Evolutionary conservation across 345 rosid genomes (phyloP).

Genomic region (Lenwebbia sp.): DNA sequence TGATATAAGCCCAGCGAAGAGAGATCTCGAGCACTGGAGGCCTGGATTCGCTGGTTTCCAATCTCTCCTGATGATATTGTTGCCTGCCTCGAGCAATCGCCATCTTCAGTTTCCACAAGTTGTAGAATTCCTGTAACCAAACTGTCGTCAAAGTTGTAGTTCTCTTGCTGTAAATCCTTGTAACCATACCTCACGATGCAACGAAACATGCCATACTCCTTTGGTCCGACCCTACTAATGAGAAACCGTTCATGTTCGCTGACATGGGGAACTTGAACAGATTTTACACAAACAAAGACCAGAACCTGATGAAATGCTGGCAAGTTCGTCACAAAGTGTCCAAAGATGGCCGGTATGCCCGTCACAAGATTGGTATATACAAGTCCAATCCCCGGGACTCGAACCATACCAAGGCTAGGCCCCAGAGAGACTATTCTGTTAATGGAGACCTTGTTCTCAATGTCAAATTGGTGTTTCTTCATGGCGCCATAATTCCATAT

Average conservation of each 20-base stretch:
- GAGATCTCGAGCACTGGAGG: background rate
- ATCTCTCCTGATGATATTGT: background rate
- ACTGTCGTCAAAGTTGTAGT: slow-evolving; percentile 54
- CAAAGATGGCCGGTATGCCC: slow-evolving; percentile 75
- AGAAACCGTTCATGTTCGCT: slow-evolving; percentile 54
- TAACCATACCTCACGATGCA: slow-evolving; percentile 82
- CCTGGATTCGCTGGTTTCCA: background rate
- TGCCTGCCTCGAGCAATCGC: background rate
- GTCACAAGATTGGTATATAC: slow-evolving; percentile 57
- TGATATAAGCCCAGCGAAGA: background rate
- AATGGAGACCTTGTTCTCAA: slow-evolving; percentile 73
- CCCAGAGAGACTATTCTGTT: slow-evolving; percentile 54
- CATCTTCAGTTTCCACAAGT: slow-evolving; percentile 44
- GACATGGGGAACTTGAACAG: slow-evolving; percentile 68
- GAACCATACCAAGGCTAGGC: slow-evolving; percentile 75
- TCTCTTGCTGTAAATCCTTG: slow-evolving; percentile 66
- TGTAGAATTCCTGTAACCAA: slow-evolving; percentile 38
- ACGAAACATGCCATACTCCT: slow-evolving; percentile 72
- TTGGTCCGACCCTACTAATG: slow-evolving; percentile 59
- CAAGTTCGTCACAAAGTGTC: slow-evolving; percentile 75
- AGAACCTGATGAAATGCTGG: slow-evolving; percentile 77
- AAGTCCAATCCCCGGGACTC: slow-evolving; percentile 81
- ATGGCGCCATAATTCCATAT: slow-evolving; percentile 80
- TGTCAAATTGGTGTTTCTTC: slow-evolving; percentile 66
- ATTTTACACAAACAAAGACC: slow-evolving; percentile 68